Evolutionary conservation across 1,284 basidiomycete species (phyloP), one percentile per base, ranked within the genome.

Genomic region (Puccinia horiana): DNA sequence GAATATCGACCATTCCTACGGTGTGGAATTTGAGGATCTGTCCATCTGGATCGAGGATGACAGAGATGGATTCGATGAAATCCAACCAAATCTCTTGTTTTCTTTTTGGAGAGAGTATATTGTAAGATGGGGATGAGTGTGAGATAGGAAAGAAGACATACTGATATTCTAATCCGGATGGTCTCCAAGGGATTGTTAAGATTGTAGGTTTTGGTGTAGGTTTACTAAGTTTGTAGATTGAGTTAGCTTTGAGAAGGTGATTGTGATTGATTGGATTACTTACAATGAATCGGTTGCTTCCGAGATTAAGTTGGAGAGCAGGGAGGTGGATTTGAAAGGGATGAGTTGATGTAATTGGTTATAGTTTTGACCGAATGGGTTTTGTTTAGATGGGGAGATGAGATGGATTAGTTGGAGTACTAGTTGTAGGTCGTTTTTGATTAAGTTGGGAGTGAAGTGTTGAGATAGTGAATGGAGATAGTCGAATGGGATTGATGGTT

Each of bases 71-170:
- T 73, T 73, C 70, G 26, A 47, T 49, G 14, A 73, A 32, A 73
- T 54, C 72, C 52, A 74, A 54, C 72, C 44, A 74, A 37, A 74
- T 74, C 35, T 74, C 72, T 56, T 74, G 72, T 52, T 74, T 74
- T 26, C 72, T 74, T 35, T 35, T 32, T 9, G 29, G 18, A 26
- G 5, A 4, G 29, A 26, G 6, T 9, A 6, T n/a, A 18, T 42
- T 8, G 67, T 42, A 26, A 26, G 37, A n/a, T 37, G 8, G n/a
- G 12, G 16, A 5, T 49, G 42, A 49, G 26, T 2, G 42, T 26
- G 42, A 26, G n/a, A 42, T 9, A 32, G 18, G 14, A 44, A 40
- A 23, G 8, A 16, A 67, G 11, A 49, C 44, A 26, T 32, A 52
- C 70, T 32, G 14, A 26, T 73, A 52, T 52, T 73, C 70, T 49